Conservation (phyloP, 108 stramenopile species). For the Schizochytrium sp. region DNA sequence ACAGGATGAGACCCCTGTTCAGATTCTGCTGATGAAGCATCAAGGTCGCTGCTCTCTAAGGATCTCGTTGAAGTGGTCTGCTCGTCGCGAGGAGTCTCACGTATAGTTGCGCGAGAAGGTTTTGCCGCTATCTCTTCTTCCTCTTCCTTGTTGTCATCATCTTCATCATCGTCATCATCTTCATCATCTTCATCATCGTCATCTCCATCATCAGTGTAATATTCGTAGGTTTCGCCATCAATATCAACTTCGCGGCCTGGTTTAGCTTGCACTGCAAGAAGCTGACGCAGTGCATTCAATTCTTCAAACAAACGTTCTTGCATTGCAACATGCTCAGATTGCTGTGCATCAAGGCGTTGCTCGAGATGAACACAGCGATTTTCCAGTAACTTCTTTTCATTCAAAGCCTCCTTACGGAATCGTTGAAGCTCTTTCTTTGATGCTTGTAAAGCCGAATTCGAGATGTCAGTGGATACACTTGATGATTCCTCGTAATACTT, state of each 20-base stretch:
- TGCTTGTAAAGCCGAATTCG: too few relatives aligned
- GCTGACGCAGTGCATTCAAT: neutral
- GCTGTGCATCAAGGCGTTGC: constrained; percentile 31
- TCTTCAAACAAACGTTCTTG: constrained; percentile 11
- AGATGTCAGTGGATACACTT: too few relatives aligned
- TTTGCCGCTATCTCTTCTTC: neutral
- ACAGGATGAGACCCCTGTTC: neutral
- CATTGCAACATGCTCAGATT: neutral
- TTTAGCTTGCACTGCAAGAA: neutral
- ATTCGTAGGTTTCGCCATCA: constrained; percentile 43
- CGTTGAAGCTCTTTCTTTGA: neutral
- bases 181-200: constrained; percentile 42
- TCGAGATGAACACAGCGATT: constrained; percentile 37
- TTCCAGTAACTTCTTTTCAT: neutral
- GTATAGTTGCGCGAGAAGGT: neutral
- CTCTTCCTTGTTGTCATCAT: neutral
- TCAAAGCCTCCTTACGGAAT: neutral
- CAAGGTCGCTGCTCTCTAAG: too few relatives aligned
- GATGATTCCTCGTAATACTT: too few relatives aligned
- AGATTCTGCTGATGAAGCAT: too few relatives aligned
- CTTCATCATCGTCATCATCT: neutral
- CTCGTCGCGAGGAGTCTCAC: neutral
- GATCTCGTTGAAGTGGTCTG: too few relatives aligned
- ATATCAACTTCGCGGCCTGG: neutral
- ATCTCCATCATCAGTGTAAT: neutral